Conservation (phyloP, 2,329 filamentous ascomycete genomes). For the Hypoxylon sp. region DNA sequence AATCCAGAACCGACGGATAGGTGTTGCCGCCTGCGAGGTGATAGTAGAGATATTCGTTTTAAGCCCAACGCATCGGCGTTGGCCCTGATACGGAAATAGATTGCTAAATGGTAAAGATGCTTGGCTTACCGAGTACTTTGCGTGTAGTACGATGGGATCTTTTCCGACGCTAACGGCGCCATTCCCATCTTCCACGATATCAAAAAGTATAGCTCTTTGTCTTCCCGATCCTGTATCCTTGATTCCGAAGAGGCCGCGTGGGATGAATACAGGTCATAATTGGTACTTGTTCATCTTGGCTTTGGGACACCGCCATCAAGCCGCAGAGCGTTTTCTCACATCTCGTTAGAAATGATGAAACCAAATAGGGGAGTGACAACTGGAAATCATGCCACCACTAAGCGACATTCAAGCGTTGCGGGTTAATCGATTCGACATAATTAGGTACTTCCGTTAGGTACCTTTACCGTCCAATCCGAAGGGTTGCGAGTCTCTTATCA, state of each 20-base stretch:
- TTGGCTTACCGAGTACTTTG: conserved; percentile 7
- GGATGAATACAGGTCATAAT: neutral
- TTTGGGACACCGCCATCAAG: neutral
- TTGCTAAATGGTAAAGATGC: neutral
- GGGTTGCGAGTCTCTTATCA: neutral
- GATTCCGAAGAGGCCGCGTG: neutral
- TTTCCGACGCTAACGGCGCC: neutral
- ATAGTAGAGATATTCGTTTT: conserved; percentile 18
- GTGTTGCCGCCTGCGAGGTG: conserved; percentile 21
- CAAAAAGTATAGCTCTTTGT: too few species aligned
- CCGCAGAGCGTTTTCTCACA: neutral
- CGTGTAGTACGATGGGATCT: conserved; percentile 1
- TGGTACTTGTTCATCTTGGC: neutral
- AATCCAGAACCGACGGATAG: conserved; percentile 32
- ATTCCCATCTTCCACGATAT: neutral
- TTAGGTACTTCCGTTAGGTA: neutral
- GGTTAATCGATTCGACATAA: neutral
- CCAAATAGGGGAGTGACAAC: neutral
- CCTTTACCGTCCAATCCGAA: neutral
- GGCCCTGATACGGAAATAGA: conserved; percentile 11
- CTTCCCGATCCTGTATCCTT: neutral
- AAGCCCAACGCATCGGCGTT: conserved; percentile 15
- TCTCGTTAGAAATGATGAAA: neutral
- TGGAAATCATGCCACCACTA: conserved; percentile 20
- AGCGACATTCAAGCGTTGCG: conserved; percentile 13